Conservation (phyloP, 495 filamentous ascomycete species). For the Aspergillus asperescens region DNA sequence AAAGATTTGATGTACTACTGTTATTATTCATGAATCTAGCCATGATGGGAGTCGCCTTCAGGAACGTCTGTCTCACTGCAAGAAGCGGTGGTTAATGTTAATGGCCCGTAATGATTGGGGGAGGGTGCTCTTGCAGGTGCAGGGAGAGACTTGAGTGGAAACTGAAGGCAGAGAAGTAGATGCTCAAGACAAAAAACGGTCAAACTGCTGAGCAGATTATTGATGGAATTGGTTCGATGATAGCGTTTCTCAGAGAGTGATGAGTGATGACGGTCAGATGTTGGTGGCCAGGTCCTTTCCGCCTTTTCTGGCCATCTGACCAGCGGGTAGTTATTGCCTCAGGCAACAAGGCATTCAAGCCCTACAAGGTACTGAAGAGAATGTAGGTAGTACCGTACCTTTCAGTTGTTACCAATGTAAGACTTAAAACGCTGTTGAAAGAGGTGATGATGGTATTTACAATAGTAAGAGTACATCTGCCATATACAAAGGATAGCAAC, state of each 20-base stretch:
- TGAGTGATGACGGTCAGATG: background rate
- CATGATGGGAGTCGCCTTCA: conserved; percentile 24
- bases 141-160: background rate
- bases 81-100: background rate
- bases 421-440: background rate
- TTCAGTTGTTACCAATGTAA: too few relatives aligned
- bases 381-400: background rate
- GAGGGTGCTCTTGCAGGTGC: too few relatives aligned
- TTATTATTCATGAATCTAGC: conserved; percentile 59
- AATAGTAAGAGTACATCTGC: conserved; percentile 1
- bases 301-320: conserved; percentile 3
- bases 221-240: background rate
- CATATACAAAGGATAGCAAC: conserved; percentile 1
- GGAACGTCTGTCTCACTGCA: background rate
- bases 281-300: background rate
- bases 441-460: conserved; percentile 9
- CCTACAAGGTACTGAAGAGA: background rate
- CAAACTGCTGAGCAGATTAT: background rate
- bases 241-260: background rate
- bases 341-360: background rate
- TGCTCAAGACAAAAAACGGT: background rate
- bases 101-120: background rate
- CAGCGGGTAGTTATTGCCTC: background rate
- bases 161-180: background rate
- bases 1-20: conserved; percentile 67